Evolutionary conservation across 75 land plant species (phyloP), one percentile per base, ranked within the genome.

Genomic region (Sequoia sempervirens): DNA sequence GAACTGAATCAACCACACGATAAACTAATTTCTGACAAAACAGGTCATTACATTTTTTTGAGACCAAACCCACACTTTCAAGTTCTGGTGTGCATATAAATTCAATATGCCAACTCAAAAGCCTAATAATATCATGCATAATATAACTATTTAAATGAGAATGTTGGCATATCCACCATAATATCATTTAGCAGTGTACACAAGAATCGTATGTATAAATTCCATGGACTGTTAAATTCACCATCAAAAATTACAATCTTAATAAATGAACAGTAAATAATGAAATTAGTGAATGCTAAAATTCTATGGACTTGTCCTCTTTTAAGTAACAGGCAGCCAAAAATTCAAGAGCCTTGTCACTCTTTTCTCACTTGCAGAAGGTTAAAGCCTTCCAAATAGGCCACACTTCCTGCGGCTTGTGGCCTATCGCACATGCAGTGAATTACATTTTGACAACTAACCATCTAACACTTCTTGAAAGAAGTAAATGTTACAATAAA

Each of bases 401-500:
- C 80, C 80, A 78, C 80, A 43, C 80, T 78, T 45, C 47, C 50
- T 45, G 80, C 28, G 50, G 80, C 50, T 78, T 45, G 80, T 52
- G 50, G 50, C n/a, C 80, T 78, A 78, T 43, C 52, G 47, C 80
- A 78, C 50, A 41, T 45, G 30, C 46, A 78, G 52, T 43, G 80
- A 78, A 45, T 78, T 78, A 78, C 80, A 78, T 45, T 40, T 78
- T 78, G 80, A 78, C n/a, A 78, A 43, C 80, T 78, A 78, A 43
- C 36, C 80, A 45, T 78, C 80, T 78, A 78, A 43, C 50, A 78
- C 28, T 78, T 78, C 80, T 78, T 78, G 80, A 78, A 75, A 37
- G 80, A 78, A 45, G 80, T 78, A 78, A 78, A 78, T 78, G 80
- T 78, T 78, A 78, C 80, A 78, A 45, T 78, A 78, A 78, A 78